Percentiles rank a stretch among this genome's conserved stretches.
Conservation (phyloP, 768 basidiomycete species). For the Amanita brunnescens region DNA sequence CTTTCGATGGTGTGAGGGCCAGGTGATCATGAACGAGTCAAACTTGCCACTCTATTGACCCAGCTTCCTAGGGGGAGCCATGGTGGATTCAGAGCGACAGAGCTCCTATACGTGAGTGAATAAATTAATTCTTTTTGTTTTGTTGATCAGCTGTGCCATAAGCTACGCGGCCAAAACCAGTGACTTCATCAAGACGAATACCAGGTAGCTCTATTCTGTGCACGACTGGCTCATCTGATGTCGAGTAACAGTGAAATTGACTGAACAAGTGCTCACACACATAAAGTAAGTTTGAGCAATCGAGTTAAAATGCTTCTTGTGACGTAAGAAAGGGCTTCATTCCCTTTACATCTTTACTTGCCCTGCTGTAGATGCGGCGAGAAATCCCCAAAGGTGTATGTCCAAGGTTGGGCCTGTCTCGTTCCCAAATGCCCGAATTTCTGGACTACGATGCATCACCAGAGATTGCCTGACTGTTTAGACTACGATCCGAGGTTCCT, state of each 20-base stretch:
- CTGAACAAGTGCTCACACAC: background rate
- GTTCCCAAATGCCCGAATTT: constrained; percentile 48
- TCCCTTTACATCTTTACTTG: constrained; percentile 13
- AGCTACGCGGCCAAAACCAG: background rate
- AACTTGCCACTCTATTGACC: background rate
- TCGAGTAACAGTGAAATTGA: background rate
- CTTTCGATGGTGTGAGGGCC: constrained; percentile 75
- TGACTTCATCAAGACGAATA: background rate
- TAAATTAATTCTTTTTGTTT: background rate
- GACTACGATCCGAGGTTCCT: constrained; percentile 44
- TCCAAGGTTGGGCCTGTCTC: constrained; percentile 54
- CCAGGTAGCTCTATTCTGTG: background rate
- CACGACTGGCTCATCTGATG: background rate
- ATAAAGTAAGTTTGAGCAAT: constrained; percentile 3
- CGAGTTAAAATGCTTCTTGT: background rate
- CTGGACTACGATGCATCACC: constrained; percentile 31
- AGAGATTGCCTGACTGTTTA: constrained; percentile 26
- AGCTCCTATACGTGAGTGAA: background rate
- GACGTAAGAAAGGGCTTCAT: constrained; percentile 12
- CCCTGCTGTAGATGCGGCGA: constrained; percentile 36
- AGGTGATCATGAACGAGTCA: constrained; percentile 26
- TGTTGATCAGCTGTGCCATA: background rate
- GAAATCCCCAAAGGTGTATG: constrained; percentile 45
- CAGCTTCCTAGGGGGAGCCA: constrained; percentile 28
- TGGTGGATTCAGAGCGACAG: constrained; percentile 30